These are phyloP conservation scores for Haematococcus sp. DNA, from an alignment of 139 green algal species.

Conservation along the genomic window DNA sequence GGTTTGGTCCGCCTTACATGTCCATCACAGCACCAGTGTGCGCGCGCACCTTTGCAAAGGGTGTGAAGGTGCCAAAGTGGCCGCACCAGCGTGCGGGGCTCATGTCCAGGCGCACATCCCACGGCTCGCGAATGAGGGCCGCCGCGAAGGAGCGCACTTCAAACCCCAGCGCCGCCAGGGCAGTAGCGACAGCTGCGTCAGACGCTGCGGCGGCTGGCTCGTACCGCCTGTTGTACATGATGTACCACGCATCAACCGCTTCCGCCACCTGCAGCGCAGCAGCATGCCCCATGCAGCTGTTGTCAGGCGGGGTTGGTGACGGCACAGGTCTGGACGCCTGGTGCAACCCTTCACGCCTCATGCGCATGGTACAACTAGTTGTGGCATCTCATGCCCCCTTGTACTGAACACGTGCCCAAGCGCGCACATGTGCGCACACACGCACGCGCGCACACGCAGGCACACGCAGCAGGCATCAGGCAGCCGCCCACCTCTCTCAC, in stretches of 20 bases:
- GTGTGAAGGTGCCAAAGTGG: conserved; percentile 64
- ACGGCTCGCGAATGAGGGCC: conserved; percentile 18
- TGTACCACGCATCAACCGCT: conserved; percentile 17
- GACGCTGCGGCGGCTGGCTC: conserved; percentile 36
- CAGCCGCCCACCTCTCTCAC: not conserved
- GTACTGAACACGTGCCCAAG: too few species aligned
- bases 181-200: conserved; percentile 23
- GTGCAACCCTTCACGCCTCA: too few species aligned
- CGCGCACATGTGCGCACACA: too few species aligned
- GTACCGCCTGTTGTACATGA: conserved; percentile 52
- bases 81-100: conserved; percentile 27
- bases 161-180: conserved; percentile 32
- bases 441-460: too few species aligned
- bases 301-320: not conserved
- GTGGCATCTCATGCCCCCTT: too few species aligned
- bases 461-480: not conserved
- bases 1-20: too few species aligned
- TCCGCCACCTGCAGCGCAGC: conserved; percentile 28
- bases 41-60: conserved; percentile 30
- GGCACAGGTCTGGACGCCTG: too few species aligned
- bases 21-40: too few species aligned
- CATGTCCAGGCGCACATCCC: conserved; percentile 37
- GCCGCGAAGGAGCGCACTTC: conserved; percentile 19
- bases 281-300: not conserved
- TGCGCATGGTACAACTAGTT: too few species aligned